phyloP scores from a whole-genome alignment of 202 grass and related monocot species.

The Cymbopogon flexuosus region DNA sequence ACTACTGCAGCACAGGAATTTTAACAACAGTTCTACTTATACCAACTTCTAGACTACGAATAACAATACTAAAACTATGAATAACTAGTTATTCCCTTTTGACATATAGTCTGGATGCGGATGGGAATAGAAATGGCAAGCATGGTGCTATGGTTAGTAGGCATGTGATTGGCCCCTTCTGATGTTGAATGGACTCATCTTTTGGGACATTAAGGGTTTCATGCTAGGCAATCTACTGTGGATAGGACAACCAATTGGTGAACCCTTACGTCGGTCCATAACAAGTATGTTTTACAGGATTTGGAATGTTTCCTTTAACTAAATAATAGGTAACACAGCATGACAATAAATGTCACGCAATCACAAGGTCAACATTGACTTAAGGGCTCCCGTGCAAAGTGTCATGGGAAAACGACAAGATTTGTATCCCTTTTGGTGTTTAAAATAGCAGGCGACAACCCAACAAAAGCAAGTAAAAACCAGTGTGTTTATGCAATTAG shows the following conservation, averaged over 20 bases:
- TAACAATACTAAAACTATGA: not conserved
- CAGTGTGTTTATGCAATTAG: not conserved
- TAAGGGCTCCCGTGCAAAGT: not conserved
- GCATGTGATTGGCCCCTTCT: not conserved
- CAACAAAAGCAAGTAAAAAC: not conserved
- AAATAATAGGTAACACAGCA: not conserved
- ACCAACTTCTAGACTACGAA: not conserved
- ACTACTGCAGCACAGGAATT: not conserved
- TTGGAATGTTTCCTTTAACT: slow-evolving; percentile 4
- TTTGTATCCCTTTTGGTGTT: not conserved
- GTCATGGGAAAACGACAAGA: not conserved
- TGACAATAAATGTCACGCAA: not conserved
- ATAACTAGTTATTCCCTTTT: not conserved
- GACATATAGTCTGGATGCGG: not conserved
- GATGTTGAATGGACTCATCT: not conserved
- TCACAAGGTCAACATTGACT: not conserved
- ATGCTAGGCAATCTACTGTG: not conserved
- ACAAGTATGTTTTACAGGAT: not conserved
- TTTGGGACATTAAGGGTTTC: not conserved
- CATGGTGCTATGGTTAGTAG: not conserved
- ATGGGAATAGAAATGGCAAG: not conserved
- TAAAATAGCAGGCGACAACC: not conserved
- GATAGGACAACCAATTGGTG: not conserved
- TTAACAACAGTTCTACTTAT: not conserved
- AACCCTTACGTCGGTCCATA: not conserved